These are phyloP conservation scores for Coffea eugenioides DNA, from an alignment of 257 asterid species.

Conservation along the genomic window DNA sequence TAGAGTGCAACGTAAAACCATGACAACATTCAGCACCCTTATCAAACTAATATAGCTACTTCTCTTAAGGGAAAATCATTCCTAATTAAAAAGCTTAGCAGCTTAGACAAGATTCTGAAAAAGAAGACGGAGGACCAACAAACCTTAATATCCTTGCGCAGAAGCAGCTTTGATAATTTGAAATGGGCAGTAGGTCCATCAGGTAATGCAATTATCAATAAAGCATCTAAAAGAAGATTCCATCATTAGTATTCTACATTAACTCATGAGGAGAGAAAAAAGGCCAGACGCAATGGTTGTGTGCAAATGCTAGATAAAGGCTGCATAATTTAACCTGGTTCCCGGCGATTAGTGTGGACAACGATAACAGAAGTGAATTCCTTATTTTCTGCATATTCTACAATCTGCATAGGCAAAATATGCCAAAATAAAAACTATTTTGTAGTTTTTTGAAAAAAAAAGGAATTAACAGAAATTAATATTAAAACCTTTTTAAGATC, in stretches of 20 bases:
- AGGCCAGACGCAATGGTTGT: too few relatives aligned
- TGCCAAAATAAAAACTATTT: neutral
- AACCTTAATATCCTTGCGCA: conserved; percentile 91
- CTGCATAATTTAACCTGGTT: conserved; percentile 57
- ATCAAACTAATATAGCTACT: neutral
- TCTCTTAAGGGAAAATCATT: neutral
- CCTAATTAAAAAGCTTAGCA: neutral
- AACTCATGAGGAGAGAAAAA: neutral
- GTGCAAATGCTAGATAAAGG: neutral
- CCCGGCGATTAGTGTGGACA: conserved; percentile 92
- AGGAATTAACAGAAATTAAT: neutral
- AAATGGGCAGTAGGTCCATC: conserved; percentile 97
- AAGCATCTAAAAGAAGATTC: conserved; percentile 62
- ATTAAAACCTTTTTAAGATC: conserved; percentile 72
- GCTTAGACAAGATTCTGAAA: neutral
- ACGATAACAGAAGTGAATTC: conserved; percentile 87
- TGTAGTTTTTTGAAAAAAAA: neutral
- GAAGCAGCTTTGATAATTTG: conserved; percentile 74
- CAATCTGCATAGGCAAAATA: conserved; percentile 47
- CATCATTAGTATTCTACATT: neutral
- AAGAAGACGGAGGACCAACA: neutral
- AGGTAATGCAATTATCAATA: conserved; percentile 71
- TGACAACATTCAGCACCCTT: neutral
- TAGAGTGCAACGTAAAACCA: neutral
- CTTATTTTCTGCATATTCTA: conserved; percentile 68